Evolutionary conservation across 2,329 filamentous ascomycete genomes (phyloP).

Genomic region (Aspergillus sp.): DNA sequence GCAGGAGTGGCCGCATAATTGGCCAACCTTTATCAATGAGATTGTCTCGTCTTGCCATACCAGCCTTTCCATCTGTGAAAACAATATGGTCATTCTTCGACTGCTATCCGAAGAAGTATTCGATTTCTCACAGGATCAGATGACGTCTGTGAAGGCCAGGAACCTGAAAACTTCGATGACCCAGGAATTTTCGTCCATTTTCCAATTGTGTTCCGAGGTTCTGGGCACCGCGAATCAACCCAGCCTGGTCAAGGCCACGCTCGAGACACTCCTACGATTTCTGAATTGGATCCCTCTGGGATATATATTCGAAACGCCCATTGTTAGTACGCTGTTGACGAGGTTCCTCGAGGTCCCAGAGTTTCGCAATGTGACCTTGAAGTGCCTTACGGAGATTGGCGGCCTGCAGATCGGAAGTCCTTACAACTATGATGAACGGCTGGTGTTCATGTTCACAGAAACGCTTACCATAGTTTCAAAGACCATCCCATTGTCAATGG

Average conservation of each 20-base stretch:
- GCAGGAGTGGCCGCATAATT: constrained; percentile 99
- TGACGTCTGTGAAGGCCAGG: constrained; percentile 96
- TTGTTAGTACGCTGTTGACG: constrained; percentile 89
- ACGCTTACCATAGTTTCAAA: constrained; percentile 85
- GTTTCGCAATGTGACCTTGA: constrained; percentile 92
- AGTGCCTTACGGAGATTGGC: constrained; percentile 95
- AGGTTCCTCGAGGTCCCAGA: constrained; percentile 89
- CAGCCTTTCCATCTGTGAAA: constrained; percentile 95
- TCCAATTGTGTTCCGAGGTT: constrained; percentile 94
- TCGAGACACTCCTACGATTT: constrained; percentile 91
- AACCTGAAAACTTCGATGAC: constrained; percentile 99
- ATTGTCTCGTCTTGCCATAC: constrained; percentile 95
- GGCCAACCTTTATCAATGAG: constrained; percentile 99
- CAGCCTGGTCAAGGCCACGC: constrained; percentile 87
- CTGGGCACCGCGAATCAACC: constrained; percentile 81
- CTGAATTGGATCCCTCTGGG: constrained; percentile 98
- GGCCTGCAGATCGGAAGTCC: constrained; percentile 74
- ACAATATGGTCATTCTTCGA: constrained; percentile 98
- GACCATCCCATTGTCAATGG: constrained; percentile 83
- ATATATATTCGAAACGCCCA: constrained; percentile 95
- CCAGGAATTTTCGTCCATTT: constrained; percentile 96
- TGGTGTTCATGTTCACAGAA: constrained; percentile 97
- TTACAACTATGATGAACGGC: constrained; percentile 82
- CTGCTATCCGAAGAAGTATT: constrained; percentile 97
- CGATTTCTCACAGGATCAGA: constrained; percentile 96